phyloP scores from a whole-genome alignment of 495 filamentous ascomycete genomes.

The Neurospora sublineolata region DNA sequence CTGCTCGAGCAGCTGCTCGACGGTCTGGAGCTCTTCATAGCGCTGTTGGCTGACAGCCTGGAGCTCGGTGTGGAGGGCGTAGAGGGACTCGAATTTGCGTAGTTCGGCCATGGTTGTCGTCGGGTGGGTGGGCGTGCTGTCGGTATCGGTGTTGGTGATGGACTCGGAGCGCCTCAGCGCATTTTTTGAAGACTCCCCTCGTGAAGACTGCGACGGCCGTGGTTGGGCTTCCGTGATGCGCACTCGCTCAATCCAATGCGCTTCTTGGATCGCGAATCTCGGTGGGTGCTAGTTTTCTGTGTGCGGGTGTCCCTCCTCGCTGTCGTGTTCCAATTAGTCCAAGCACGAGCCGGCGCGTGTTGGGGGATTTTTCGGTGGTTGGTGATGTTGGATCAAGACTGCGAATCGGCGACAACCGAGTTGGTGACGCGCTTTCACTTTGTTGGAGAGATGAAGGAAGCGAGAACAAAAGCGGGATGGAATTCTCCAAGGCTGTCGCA shows the following conservation, averaged over 20 bases:
- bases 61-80: constrained; percentile 69
- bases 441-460: neutral
- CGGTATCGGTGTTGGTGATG: neutral
- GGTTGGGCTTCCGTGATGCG: neutral
- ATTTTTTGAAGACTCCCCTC: constrained; percentile 7
- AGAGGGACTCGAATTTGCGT: constrained; percentile 54
- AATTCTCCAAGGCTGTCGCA: neutral
- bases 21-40: constrained; percentile 49
- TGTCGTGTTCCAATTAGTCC: neutral
- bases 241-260: neutral
- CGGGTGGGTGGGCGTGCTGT: constrained; percentile 1
- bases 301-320: neutral
- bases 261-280: neutral
- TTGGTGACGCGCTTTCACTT: neutral
- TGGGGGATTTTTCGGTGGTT: neutral
- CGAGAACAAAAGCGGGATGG: neutral
- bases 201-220: neutral
- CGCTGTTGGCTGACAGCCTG: constrained; percentile 50
- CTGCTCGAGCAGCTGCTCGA: constrained; percentile 55
- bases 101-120: constrained; percentile 49
- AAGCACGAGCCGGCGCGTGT: neutral
- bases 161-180: constrained; percentile 4
- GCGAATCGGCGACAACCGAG: neutral
- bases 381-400: neutral
- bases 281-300: neutral